Evolutionary conservation across 208 protist genomes (phyloP).

Genomic region (Wallacemonas collosoma): DNA sequence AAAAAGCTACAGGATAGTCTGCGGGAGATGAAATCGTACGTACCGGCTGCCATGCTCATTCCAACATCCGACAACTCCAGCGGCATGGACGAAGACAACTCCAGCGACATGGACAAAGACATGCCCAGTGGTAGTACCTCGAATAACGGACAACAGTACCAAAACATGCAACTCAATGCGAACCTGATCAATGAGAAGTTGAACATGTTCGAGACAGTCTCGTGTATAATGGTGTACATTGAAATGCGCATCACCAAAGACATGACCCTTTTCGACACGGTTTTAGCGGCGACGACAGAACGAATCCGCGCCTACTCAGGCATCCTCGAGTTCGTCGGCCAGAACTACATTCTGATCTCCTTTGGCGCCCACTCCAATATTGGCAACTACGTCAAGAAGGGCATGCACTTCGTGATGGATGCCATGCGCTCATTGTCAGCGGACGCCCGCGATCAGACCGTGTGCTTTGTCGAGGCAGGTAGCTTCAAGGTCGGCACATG

Average conservation of each 20-base stretch:
- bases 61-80: conserved; percentile 4
- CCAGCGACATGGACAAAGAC: conserved; percentile 6
- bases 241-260: conserved; percentile 45
- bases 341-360: conserved; percentile 55
- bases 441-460: conserved; percentile 36
- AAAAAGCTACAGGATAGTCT: conserved; percentile 40
- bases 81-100: conserved; percentile 6
- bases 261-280: conserved; percentile 27
- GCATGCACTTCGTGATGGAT: conserved; percentile 61
- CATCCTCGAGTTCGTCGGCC: conserved; percentile 57
- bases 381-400: conserved; percentile 57
- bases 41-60: conserved; percentile 49
- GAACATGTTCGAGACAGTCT: conserved; percentile 50
- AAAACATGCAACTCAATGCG: conserved; percentile 60
- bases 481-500: conserved; percentile 76
- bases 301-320: conserved; percentile 39
- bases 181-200: conserved; percentile 65
- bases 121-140: neutral
- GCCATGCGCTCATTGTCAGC: conserved; percentile 38
- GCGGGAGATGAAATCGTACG: conserved; percentile 52
- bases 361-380: conserved; percentile 69
- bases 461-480: conserved; percentile 59
- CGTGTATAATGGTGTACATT: conserved; percentile 60
- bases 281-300: conserved; percentile 24
- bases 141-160: conserved; percentile 7